phyloP scores from a whole-genome alignment of 2,329 filamentous ascomycete species.

The Aspergillus sp. region DNA sequence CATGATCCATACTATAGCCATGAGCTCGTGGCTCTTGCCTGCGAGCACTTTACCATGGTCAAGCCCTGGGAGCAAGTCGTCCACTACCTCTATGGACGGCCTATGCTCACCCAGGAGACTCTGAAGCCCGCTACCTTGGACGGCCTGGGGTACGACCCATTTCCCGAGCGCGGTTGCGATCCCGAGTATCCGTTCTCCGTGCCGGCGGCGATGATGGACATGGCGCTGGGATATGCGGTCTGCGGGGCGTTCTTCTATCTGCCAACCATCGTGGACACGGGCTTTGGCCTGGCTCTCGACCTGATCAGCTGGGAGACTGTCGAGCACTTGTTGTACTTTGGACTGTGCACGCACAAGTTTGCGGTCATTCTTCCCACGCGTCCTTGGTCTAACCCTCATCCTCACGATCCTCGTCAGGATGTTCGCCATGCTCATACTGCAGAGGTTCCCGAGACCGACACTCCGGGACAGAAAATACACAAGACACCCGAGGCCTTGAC shows the following conservation, averaged over 20 bases:
- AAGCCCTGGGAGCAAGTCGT: conserved; percentile 32
- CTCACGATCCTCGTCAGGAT: not conserved
- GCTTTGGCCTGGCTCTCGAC: conserved; percentile 29
- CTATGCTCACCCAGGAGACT: conserved; percentile 22
- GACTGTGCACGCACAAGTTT: conserved; percentile 28
- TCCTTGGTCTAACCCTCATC: not conserved
- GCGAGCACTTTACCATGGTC: conserved; percentile 29
- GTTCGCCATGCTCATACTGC: not conserved
- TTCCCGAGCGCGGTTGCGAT: not conserved
- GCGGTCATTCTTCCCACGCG: conserved; percentile 20
- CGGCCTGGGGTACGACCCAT: conserved; percentile 18
- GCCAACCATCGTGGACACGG: conserved; percentile 28
- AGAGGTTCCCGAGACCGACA: not conserved
- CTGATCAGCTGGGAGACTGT: conserved; percentile 36
- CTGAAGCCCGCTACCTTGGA: conserved; percentile 24
- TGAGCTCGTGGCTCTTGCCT: conserved; percentile 24
- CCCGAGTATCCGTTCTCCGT: conserved; percentile 19
- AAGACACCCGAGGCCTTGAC: not conserved
- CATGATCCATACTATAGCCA: conserved; percentile 5
- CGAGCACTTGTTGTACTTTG: conserved; percentile 36
- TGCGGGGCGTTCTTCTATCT: conserved; percentile 37
- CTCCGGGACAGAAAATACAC: not conserved
- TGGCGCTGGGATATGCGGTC: conserved; percentile 37
- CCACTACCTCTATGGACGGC: conserved; percentile 34
- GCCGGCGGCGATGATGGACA: conserved; percentile 30